A percentile compares a stretch with the other conserved stretches of the same genome.
Conservation (phyloP, 192 early-diverging fungal genomes). For the Rhizoclosmatium globosum region DNA sequence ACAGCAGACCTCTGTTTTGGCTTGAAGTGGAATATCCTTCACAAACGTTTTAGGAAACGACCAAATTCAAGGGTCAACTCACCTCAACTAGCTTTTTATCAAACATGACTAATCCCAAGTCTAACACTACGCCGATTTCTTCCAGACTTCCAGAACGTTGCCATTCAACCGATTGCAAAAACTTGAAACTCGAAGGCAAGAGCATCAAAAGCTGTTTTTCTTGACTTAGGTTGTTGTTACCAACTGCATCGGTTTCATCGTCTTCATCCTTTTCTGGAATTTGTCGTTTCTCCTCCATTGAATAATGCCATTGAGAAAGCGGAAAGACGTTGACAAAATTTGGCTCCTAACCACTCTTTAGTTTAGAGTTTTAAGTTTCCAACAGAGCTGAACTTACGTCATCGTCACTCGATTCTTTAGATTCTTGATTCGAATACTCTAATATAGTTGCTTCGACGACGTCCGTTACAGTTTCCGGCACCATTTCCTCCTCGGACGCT, state of each 20-base stretch:
- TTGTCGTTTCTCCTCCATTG: not conserved
- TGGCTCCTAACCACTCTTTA: not conserved
- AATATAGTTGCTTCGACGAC: conserved; percentile 30
- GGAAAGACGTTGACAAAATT: conserved; percentile 14
- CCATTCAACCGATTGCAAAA: conserved; percentile 24
- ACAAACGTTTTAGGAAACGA: too few relatives aligned
- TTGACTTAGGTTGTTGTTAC: not conserved
- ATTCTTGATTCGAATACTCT: conserved; percentile 2
- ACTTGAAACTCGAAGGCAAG: conserved; percentile 26
- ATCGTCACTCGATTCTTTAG: not conserved
- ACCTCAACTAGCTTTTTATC: conserved; percentile 1
- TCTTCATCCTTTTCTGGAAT: not conserved
- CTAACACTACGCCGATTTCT: conserved; percentile 13
- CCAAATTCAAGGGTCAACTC: too few relatives aligned
- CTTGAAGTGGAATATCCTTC: not conserved
- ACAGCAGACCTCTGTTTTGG: conserved; percentile 18
- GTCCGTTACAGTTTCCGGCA: conserved; percentile 27
- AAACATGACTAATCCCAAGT: conserved; percentile 36
- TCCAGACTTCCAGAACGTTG: not conserved
- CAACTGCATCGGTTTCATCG: not conserved
- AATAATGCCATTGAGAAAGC: conserved; percentile 14
- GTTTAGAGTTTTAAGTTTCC: not conserved
- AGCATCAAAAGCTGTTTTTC: conserved; percentile 34
- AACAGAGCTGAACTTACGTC: too few relatives aligned
- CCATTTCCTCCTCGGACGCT: conserved; percentile 4